These are phyloP conservation scores for Orychophragmus violaceus DNA, from an alignment of 345 rosid species.

Conservation along the genomic window DNA sequence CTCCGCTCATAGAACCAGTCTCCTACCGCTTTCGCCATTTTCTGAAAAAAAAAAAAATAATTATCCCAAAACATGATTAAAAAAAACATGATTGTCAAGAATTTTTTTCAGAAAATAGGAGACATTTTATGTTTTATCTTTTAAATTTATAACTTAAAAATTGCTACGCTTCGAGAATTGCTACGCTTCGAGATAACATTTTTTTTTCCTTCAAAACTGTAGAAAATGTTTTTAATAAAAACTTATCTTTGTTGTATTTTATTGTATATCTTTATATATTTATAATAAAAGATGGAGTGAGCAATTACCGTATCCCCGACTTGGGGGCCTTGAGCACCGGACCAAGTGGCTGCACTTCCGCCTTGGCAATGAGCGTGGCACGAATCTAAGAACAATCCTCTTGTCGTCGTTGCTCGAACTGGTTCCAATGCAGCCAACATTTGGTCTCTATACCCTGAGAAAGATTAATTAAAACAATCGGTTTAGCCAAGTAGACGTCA, in stretches of 20 bases:
- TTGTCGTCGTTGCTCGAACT: slow-evolving; percentile 33
- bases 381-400: slow-evolving; percentile 70
- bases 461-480: background rate
- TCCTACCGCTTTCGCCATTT: slow-evolving; percentile 81
- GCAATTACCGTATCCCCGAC: slow-evolving; percentile 43
- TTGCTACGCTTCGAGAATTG: too few relatives aligned
- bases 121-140: background rate
- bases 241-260: too few relatives aligned
- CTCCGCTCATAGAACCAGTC: slow-evolving; percentile 67
- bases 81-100: too few relatives aligned
- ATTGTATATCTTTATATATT: background rate
- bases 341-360: slow-evolving; percentile 62
- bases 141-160: too few relatives aligned
- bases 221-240: too few relatives aligned
- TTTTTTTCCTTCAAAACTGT: too few relatives aligned
- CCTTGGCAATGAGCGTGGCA: slow-evolving; percentile 87
- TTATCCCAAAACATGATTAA: background rate
- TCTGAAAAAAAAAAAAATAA: too few relatives aligned
- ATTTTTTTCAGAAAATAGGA: too few relatives aligned
- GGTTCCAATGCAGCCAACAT: slow-evolving; percentile 49
- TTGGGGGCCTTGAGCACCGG: slow-evolving; percentile 45
- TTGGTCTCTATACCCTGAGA: slow-evolving; percentile 57
- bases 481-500: background rate
- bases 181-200: too few relatives aligned
- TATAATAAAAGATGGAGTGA: background rate